These are phyloP conservation scores for Diplodia mutila DNA, from an alignment of 2,329 filamentous ascomycete genomes.

Conservation along the genomic window DNA sequence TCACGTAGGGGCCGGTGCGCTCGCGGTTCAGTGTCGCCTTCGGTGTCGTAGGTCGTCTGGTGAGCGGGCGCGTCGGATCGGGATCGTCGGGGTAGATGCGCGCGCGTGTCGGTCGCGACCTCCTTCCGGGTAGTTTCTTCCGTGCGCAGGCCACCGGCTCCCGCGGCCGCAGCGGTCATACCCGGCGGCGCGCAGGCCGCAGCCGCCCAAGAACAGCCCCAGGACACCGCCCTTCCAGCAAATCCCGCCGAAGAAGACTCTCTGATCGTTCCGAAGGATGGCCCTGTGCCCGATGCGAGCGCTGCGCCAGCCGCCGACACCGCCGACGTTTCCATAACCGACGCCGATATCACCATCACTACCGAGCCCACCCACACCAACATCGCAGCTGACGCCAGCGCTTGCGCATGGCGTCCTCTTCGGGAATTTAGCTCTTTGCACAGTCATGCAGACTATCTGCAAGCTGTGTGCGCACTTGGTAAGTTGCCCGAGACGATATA, in stretches of 20 bases:
- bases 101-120: too few species aligned
- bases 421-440: too few species aligned
- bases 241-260: slow-evolving; percentile 29
- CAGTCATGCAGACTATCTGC: too few species aligned
- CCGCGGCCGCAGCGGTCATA: slow-evolving; percentile 27
- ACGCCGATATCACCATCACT: not conserved
- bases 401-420: slow-evolving; percentile 6
- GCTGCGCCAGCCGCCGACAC: not conserved
- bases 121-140: too few species aligned
- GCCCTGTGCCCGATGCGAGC: slow-evolving; percentile 1
- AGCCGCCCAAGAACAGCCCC: slow-evolving; percentile 30
- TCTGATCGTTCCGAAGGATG: slow-evolving; percentile 26
- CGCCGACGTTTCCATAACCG: slow-evolving; percentile 20
- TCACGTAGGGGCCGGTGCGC: too few species aligned
- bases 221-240: slow-evolving; percentile 28
- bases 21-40: too few species aligned
- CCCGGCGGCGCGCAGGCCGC: slow-evolving; percentile 30
- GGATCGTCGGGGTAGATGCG: too few species aligned
- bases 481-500: too few species aligned
- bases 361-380: slow-evolving; percentile 5
- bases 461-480: too few species aligned
- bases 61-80: too few species aligned
- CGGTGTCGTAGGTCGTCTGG: too few species aligned
- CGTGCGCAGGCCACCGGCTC: slow-evolving; percentile 31
- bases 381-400: slow-evolving; percentile 1